Evolutionary conservation across 345 rosid species (phyloP).

Genomic region (Lagerstroemia speciosa): DNA sequence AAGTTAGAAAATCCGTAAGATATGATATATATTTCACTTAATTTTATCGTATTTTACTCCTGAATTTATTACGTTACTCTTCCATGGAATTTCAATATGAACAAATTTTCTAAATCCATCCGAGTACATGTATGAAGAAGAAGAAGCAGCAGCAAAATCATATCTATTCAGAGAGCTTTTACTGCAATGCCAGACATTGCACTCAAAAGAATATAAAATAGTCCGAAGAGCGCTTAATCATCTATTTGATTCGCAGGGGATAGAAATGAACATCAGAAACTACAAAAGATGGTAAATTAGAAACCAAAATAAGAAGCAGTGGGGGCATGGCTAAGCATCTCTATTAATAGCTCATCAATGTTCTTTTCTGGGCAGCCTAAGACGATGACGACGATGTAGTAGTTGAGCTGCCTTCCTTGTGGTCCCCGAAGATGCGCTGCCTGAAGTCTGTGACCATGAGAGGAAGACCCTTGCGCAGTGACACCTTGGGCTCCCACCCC

Average conservation of each 20-base stretch:
- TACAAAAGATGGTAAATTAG: slow-evolving; percentile 8
- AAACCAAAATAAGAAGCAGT: not conserved
- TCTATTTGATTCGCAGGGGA: not conserved
- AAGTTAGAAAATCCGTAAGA: too few species aligned
- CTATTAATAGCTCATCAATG: not conserved
- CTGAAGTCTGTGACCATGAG: slow-evolving; percentile 89
- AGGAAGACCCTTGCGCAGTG: slow-evolving; percentile 85
- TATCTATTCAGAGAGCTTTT: not conserved
- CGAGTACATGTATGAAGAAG: not conserved
- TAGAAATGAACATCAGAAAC: not conserved
- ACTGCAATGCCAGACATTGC: not conserved
- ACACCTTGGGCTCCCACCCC: slow-evolving; percentile 90
- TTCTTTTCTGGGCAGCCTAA: not conserved
- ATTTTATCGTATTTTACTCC: too few species aligned
- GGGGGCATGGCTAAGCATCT: not conserved
- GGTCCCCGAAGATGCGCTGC: slow-evolving; percentile 89
- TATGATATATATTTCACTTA: too few species aligned
- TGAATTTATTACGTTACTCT: too few species aligned
- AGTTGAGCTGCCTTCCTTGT: slow-evolving; percentile 42
- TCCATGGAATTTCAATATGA: too few species aligned
- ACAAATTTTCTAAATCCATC: too few species aligned
- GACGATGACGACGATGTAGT: slow-evolving; percentile 18
- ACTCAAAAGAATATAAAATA: not conserved
- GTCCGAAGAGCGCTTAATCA: not conserved
- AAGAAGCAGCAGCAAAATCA: not conserved